Conservation (phyloP, 2,329 filamentous ascomycete genomes). For the Podosphaera fusca region DNA sequence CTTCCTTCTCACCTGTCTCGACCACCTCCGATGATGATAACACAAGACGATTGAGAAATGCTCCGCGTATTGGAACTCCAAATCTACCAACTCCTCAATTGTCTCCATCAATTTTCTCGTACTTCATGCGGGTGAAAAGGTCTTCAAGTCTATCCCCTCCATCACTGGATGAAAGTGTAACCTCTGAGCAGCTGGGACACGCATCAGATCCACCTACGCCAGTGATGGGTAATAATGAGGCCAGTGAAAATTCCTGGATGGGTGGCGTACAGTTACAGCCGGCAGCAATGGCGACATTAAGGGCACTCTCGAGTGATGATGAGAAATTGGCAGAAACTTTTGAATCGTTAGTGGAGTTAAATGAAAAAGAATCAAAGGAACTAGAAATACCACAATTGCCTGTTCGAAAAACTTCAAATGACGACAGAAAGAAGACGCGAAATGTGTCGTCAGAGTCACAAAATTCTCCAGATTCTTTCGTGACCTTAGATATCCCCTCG, state of each 20-base stretch:
- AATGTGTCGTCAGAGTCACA: slow-evolving; percentile 27
- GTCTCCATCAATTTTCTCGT: slow-evolving; percentile 50
- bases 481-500: slow-evolving; percentile 62
- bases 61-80: neutral
- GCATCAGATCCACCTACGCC: slow-evolving; percentile 74
- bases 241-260: slow-evolving; percentile 40
- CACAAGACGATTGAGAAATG: neutral
- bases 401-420: slow-evolving; percentile 9
- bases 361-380: slow-evolving; percentile 15
- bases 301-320: slow-evolving; percentile 39
- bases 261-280: slow-evolving; percentile 51
- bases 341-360: slow-evolving; percentile 29
- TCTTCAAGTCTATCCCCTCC: slow-evolving; percentile 62
- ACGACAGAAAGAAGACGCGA: slow-evolving; percentile 23
- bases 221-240: slow-evolving; percentile 34
- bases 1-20: slow-evolving; percentile 39
- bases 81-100: slow-evolving; percentile 34
- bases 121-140: slow-evolving; percentile 45
- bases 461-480: slow-evolving; percentile 46
- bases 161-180: slow-evolving; percentile 62
- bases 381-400: slow-evolving; percentile 30
- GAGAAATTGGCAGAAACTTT: slow-evolving; percentile 39
- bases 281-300: slow-evolving; percentile 57
- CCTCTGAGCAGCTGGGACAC: slow-evolving; percentile 65
- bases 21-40: slow-evolving; percentile 20